These are phyloP conservation scores for Ophiostoma fasciatum DNA, from an alignment of 2,329 filamentous ascomycete species.

Conservation along the genomic window DNA sequence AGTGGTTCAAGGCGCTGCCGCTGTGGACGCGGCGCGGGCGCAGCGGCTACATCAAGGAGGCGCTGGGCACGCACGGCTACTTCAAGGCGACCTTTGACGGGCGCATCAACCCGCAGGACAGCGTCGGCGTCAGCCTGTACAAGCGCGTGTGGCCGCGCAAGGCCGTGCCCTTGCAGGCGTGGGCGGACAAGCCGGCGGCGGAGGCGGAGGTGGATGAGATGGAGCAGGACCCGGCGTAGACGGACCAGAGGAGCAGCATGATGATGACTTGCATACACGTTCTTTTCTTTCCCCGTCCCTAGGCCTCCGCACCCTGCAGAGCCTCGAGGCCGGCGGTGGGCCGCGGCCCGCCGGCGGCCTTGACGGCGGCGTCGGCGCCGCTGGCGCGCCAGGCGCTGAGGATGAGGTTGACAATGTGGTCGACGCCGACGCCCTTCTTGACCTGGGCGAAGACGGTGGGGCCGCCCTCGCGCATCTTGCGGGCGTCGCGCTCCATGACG, in stretches of 20 bases:
- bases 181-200: slow-evolving; percentile 18
- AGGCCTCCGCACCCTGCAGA: slow-evolving; percentile 19
- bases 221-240: slow-evolving; percentile 23
- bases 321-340: slow-evolving; percentile 40
- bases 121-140: slow-evolving; percentile 78
- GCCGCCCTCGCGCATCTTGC: slow-evolving; percentile 89
- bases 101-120: slow-evolving; percentile 89
- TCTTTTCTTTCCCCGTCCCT: neutral
- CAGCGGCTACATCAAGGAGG: slow-evolving; percentile 85
- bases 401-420: slow-evolving; percentile 78
- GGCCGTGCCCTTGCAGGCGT: slow-evolving; percentile 33
- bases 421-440: slow-evolving; percentile 76
- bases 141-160: slow-evolving; percentile 72
- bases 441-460: slow-evolving; percentile 95
- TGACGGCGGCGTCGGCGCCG: slow-evolving; percentile 53
- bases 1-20: slow-evolving; percentile 94
- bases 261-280: slow-evolving; percentile 9
- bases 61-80: slow-evolving; percentile 93
- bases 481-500: slow-evolving; percentile 89
- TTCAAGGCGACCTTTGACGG: slow-evolving; percentile 98
- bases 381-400: slow-evolving; percentile 85
- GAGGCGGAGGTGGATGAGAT: slow-evolving; percentile 16
- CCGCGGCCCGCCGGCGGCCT: slow-evolving; percentile 38
- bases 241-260: slow-evolving; percentile 1
- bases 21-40: slow-evolving; percentile 86